Evolutionary conservation across 2,329 filamentous ascomycete genomes (phyloP).

Genomic region (Stromatinia cepivora): DNA sequence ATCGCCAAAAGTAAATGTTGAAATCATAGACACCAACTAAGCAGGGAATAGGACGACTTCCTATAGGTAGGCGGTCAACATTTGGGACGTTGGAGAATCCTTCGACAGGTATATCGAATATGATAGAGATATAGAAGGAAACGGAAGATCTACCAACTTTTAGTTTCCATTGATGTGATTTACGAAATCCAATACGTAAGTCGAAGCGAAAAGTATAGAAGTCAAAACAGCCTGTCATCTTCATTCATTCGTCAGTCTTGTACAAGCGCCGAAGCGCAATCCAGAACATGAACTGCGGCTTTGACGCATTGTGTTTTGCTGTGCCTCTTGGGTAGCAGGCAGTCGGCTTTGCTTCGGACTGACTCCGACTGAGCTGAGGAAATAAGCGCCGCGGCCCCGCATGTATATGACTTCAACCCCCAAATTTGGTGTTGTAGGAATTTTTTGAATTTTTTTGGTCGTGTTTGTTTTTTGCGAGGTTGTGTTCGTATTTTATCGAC

Average conservation of each 20-base stretch:
- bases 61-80: conserved; percentile 4
- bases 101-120: conserved; percentile 4
- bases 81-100: background rate
- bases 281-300: background rate
- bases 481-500: background rate
- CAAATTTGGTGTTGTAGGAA: background rate
- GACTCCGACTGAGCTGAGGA: background rate
- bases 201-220: background rate
- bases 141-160: background rate
- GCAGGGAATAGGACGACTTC: conserved; percentile 10
- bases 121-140: background rate
- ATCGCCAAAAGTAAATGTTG: background rate
- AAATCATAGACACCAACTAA: background rate
- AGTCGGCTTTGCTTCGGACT: background rate
- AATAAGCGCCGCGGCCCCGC: conserved; percentile 19
- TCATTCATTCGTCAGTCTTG: background rate
- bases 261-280: conserved; percentile 16
- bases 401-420: background rate
- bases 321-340: conserved; percentile 5
- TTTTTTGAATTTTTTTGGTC: background rate
- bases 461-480: background rate
- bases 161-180: background rate
- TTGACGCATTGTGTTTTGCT: background rate
- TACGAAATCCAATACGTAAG: background rate
- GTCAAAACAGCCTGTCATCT: background rate